Evolutionary conservation across 2,329 filamentous ascomycete genomes (phyloP).

Genomic region (Colletotrichum melonis): DNA sequence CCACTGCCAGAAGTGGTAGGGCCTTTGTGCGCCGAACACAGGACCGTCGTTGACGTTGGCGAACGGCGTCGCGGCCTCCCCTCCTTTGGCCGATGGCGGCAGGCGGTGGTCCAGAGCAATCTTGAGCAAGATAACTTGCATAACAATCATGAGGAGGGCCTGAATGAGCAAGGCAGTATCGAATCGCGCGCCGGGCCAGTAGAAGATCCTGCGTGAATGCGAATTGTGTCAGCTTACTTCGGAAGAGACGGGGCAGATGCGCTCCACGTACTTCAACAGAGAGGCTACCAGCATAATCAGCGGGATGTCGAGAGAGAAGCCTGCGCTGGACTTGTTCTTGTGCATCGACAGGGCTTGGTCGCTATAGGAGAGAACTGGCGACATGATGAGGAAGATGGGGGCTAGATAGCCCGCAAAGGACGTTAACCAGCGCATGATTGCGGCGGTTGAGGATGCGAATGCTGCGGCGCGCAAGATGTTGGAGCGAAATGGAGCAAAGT

Average conservation of each 20-base stretch:
- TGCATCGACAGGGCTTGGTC: slow-evolving; percentile 76
- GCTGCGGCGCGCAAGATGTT: background rate
- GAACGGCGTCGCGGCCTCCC: slow-evolving; percentile 73
- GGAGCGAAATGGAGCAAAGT: background rate
- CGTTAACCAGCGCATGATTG: slow-evolving; percentile 30
- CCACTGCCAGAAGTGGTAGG: slow-evolving; percentile 89
- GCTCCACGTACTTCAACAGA: slow-evolving; percentile 64
- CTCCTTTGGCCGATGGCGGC: slow-evolving; percentile 67
- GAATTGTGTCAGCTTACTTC: slow-evolving; percentile 21
- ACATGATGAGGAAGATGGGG: slow-evolving; percentile 72
- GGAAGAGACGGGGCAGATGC: background rate
- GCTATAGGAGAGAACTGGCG: slow-evolving; percentile 73
- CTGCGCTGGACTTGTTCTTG: slow-evolving; percentile 70
- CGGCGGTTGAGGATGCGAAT: background rate
- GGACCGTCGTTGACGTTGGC: slow-evolving; percentile 56
- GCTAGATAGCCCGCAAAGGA: slow-evolving; percentile 65
- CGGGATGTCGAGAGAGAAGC: slow-evolving; percentile 78
- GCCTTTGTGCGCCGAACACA: slow-evolving; percentile 61
- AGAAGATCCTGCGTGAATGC: slow-evolving; percentile 70
- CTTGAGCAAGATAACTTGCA: slow-evolving; percentile 74
- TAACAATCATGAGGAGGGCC: slow-evolving; percentile 72
- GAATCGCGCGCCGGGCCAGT: slow-evolving; percentile 75
- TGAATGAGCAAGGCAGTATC: slow-evolving; percentile 73
- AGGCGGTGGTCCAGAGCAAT: slow-evolving; percentile 77
- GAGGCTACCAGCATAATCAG: slow-evolving; percentile 79